These are phyloP conservation scores for Euphrasia arctica DNA, from an alignment of 305 asterid genomes.

Conservation along the genomic window DNA sequence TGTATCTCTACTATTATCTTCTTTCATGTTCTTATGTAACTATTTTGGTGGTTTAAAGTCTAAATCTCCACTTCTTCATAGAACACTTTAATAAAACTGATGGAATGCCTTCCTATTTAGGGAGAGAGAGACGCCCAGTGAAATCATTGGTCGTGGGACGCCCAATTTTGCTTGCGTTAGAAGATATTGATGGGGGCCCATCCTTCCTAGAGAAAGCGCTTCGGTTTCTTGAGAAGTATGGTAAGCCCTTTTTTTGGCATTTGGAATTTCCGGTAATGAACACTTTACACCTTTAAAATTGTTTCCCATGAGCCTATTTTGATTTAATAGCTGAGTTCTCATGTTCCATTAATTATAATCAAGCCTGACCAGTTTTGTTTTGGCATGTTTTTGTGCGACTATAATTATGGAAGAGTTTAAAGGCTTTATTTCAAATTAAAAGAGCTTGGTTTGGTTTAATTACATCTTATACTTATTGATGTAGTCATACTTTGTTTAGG, in stretches of 20 bases:
- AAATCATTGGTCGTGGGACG: conserved; percentile 99
- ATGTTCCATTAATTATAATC: conserved; percentile 8
- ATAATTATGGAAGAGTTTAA: not conserved
- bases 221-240: conserved; percentile 90
- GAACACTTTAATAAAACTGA: conserved; percentile 22
- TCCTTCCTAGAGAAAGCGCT: conserved; percentile 99
- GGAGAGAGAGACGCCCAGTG: conserved; percentile 89
- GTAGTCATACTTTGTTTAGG: conserved; percentile 8
- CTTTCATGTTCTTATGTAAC: conserved; percentile 21
- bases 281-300: conserved; percentile 27
- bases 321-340: not conserved
- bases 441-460: conserved; percentile 5
- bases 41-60: conserved; percentile 15
- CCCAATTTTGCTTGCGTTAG: conserved; percentile 97
- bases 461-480: conserved; percentile 6
- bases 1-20: conserved; percentile 27
- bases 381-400: conserved; percentile 16
- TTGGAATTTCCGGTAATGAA: conserved; percentile 19
- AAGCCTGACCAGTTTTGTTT: conserved; percentile 6
- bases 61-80: not conserved
- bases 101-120: conserved; percentile 43
- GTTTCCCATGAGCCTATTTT: not conserved
- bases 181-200: conserved; percentile 99
- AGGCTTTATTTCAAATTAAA: not conserved
- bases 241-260: conserved; percentile 30